These are phyloP conservation scores for Cladosporium cucumerinum DNA, from an alignment of 2,329 filamentous ascomycete genomes.

Conservation along the genomic window DNA sequence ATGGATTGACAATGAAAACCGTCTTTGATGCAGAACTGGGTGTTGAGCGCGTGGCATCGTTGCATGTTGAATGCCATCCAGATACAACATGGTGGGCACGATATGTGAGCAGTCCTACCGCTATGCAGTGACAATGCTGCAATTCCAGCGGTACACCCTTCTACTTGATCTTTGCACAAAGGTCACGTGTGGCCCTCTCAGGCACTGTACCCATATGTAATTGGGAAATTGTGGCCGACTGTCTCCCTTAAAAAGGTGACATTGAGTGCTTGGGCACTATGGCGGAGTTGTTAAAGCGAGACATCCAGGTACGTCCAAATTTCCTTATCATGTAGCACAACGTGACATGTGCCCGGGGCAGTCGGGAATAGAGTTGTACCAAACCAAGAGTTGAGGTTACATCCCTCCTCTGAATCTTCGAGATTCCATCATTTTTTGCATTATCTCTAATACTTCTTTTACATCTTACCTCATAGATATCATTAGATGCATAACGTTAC, in stretches of 20 bases:
- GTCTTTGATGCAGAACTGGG: too few relatives aligned
- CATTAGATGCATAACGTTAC: too few relatives aligned
- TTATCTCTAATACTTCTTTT: neutral
- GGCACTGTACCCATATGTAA: neutral
- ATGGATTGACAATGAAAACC: too few relatives aligned
- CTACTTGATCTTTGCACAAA: neutral
- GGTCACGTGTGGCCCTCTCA: neutral
- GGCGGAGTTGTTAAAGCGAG: neutral
- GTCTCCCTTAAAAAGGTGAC: neutral
- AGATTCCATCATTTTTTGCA: neutral
- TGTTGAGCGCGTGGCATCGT: neutral
- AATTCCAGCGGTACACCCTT: neutral
- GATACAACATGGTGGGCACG: neutral
- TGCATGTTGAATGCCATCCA: neutral
- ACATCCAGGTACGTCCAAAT: neutral
- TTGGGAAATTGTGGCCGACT: neutral
- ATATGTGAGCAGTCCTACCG: neutral
- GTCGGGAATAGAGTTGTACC: neutral
- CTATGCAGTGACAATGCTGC: neutral
- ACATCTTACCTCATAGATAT: neutral
- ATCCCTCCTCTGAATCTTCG: neutral
- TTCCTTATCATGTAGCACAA: neutral
- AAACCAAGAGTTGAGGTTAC: neutral
- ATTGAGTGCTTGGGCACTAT: neutral
- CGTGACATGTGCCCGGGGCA: neutral